These are phyloP conservation scores for Parathielavia hyrcaniae DNA, from an alignment of 495 filamentous ascomycete species.

Conservation along the genomic window DNA sequence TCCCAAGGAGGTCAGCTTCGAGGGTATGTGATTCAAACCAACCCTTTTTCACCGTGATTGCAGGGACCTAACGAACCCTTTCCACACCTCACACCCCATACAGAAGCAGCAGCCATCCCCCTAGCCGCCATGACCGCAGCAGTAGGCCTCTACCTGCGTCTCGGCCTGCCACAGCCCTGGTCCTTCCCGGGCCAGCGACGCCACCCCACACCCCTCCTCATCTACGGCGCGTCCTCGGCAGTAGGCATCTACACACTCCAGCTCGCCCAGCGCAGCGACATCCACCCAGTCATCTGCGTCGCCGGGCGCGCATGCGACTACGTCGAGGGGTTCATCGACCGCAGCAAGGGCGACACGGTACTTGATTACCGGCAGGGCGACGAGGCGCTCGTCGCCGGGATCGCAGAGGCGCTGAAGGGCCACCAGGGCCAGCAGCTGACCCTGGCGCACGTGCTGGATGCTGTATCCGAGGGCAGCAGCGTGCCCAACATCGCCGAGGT, in stretches of 20 bases:
- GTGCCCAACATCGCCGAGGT: slow-evolving; percentile 42
- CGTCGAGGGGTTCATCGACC: slow-evolving; percentile 56
- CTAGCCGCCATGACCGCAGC: slow-evolving; percentile 71
- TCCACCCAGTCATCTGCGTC: slow-evolving; percentile 67
- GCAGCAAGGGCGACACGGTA: slow-evolving; percentile 58
- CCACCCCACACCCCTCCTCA: slow-evolving; percentile 36
- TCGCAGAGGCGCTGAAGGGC: slow-evolving; percentile 44
- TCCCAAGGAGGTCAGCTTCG: slow-evolving; percentile 56
- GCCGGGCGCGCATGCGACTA: slow-evolving; percentile 54
- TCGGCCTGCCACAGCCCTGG: slow-evolving; percentile 63
- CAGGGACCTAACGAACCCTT: background rate
- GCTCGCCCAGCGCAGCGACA: slow-evolving; percentile 57
- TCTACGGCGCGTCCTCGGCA: slow-evolving; percentile 63
- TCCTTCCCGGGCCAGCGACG: slow-evolving; percentile 32
- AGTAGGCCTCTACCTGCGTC: slow-evolving; percentile 52
- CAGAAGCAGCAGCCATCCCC: slow-evolving; percentile 64
- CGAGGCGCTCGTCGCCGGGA: slow-evolving; percentile 45
- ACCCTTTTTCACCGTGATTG: too few species aligned
- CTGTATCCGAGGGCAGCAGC: slow-evolving; percentile 51
- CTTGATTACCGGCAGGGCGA: slow-evolving; percentile 65
- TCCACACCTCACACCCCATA: slow-evolving; percentile 8
- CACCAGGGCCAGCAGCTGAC: slow-evolving; percentile 3
- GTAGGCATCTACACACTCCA: slow-evolving; percentile 67
- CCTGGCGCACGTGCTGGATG: slow-evolving; percentile 52
- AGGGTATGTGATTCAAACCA: slow-evolving; percentile 43